Evolutionary conservation across 345 rosid genomes (phyloP), one percentile per base, ranked within the genome.

Genomic region (Clarkia xantiana): DNA sequence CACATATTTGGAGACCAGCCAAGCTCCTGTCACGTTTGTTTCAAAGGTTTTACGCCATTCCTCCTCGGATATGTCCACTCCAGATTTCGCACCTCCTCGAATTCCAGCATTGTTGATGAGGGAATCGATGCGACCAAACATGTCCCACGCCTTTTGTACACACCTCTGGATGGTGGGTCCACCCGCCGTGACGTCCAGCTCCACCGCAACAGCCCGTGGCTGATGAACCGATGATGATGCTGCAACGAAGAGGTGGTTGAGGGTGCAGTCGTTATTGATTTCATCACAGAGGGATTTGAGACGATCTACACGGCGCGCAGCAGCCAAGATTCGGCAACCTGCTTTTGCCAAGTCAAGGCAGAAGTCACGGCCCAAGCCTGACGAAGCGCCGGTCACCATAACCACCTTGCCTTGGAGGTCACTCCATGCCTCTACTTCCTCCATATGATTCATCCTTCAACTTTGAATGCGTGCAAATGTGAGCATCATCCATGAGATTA

Each of bases 381-480:
- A 72, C 29, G 91, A 87, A 15, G 88, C 94, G 40, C 97, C 93
- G 36, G 97, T 88, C 11, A 88, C 78, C 64, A 88, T 60, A 11
- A 84, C 94, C 59, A 84, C 94, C 58, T 76, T 88, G 78, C 57
- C 68, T n/a, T 52, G 56, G 15, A 84, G 58, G 20, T 81, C 66
- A 53, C 50, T 20, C 97, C 94, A 81, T 18, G 94, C 88, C 77
- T 84, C 96, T 36, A 78, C 58, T 25, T 66, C n/a, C n/a, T n/a
- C n/a, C n/a, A n/a, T n/a, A n/a, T n/a, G n/a, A n/a, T n/a, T n/a
- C n/a, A n/a, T n/a, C n/a, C n/a, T n/a, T n/a, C n/a, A n/a, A n/a
- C n/a, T n/a, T n/a, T n/a, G n/a, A n/a, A n/a, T n/a, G n/a, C n/a
- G n/a, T n/a, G n/a, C n/a, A n/a, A n/a, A n/a, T n/a, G n/a, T n/a